Conservation (phyloP, 2,329 filamentous ascomycete species). For the Emergomyces orientalis region DNA sequence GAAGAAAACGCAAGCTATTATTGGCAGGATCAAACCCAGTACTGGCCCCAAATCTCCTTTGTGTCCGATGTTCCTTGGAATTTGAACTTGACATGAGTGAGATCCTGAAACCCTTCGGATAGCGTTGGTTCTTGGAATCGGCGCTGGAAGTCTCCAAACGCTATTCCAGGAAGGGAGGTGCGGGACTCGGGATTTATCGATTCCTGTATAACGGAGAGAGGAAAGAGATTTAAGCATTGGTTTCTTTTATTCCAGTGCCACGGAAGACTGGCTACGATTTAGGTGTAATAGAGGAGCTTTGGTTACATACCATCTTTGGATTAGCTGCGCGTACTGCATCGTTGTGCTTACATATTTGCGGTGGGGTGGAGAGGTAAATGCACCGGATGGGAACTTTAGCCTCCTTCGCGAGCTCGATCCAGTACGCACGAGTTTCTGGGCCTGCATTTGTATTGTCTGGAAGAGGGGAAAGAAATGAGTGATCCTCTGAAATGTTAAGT, state of each 20-base stretch:
- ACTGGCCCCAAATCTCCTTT: constrained; percentile 62
- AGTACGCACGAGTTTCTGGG: constrained; percentile 63
- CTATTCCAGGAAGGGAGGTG: constrained; percentile 61
- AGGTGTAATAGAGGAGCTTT: neutral
- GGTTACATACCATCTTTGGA: constrained; percentile 28
- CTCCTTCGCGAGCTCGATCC: constrained; percentile 65
- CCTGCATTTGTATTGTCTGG: constrained; percentile 95
- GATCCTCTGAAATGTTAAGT: constrained; percentile 9
- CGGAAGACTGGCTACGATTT: neutral
- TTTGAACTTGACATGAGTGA: constrained; percentile 64
- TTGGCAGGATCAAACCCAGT: constrained; percentile 53
- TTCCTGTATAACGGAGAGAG: constrained; percentile 31
- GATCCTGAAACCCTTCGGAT: constrained; percentile 75
- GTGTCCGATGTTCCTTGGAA: constrained; percentile 63
- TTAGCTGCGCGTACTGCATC: constrained; percentile 67
- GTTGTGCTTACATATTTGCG: constrained; percentile 72
- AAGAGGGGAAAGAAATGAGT: constrained; percentile 7
- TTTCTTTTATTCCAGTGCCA: neutral
- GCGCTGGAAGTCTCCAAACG: constrained; percentile 66
- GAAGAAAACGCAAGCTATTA: neutral
- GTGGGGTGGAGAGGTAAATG: constrained; percentile 68
- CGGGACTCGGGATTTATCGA: constrained; percentile 77
- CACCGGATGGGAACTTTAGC: constrained; percentile 69
- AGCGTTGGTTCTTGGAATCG: constrained; percentile 63
- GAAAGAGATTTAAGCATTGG: neutral